Conservation (phyloP, 2,329 filamentous ascomycete species). For the Cladosporium cucumerinum region DNA sequence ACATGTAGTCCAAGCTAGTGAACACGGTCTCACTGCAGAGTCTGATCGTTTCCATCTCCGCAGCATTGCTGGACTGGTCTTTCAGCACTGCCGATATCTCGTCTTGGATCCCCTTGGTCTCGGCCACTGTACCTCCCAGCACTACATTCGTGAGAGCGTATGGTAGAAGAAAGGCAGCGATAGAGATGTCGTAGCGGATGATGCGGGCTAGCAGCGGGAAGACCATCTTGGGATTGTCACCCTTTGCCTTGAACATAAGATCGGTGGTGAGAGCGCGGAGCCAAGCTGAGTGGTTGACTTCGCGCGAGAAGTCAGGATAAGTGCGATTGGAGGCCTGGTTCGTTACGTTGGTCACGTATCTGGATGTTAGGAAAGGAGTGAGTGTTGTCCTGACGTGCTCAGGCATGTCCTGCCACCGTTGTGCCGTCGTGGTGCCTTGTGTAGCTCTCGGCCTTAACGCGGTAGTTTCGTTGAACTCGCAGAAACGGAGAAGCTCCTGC, state of each 20-base stretch:
- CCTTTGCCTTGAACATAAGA: slow-evolving; percentile 74
- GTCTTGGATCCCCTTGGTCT: slow-evolving; percentile 62
- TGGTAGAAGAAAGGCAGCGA: slow-evolving; percentile 83
- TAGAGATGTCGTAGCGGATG: slow-evolving; percentile 78
- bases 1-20: slow-evolving; percentile 83
- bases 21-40: slow-evolving; percentile 92
- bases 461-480: slow-evolving; percentile 63
- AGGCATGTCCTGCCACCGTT: slow-evolving; percentile 75
- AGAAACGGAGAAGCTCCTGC: slow-evolving; percentile 81
- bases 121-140: slow-evolving; percentile 64
- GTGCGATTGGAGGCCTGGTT: slow-evolving; percentile 29
- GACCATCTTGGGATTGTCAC: slow-evolving; percentile 68
- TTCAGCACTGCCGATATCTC: slow-evolving; percentile 76
- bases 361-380: slow-evolving; percentile 83
- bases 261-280: slow-evolving; percentile 76
- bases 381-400: slow-evolving; percentile 75
- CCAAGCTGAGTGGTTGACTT: slow-evolving; percentile 74
- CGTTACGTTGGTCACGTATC: slow-evolving; percentile 58
- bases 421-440: slow-evolving; percentile 60
- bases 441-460: slow-evolving; percentile 51
- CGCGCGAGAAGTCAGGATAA: slow-evolving; percentile 75
- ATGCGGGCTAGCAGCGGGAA: slow-evolving; percentile 80
- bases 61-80: slow-evolving; percentile 53
- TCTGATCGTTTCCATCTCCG: slow-evolving; percentile 71
- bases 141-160: slow-evolving; percentile 83